These are phyloP conservation scores for Alternaria sp. DNA, from an alignment of 2,329 filamentous ascomycete species.

Conservation along the genomic window DNA sequence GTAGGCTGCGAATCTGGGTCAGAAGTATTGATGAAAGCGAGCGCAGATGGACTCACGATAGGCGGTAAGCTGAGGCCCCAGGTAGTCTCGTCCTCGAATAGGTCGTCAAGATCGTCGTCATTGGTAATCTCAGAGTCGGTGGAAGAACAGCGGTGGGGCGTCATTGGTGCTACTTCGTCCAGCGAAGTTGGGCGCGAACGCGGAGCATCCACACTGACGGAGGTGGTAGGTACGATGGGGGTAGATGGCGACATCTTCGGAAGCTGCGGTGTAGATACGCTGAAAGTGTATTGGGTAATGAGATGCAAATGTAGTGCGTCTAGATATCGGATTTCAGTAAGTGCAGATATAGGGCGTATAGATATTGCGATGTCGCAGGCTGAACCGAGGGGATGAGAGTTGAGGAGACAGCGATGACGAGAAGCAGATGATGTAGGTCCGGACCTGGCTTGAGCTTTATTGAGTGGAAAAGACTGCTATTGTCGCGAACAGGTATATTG, in stretches of 20 bases:
- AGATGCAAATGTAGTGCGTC: not conserved
- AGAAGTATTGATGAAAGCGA: rapidly evolving
- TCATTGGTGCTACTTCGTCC: not conserved
- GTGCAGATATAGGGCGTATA: not conserved
- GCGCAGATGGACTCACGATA: not conserved
- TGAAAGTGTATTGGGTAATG: not conserved
- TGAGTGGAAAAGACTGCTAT: not conserved
- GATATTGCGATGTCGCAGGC: not conserved
- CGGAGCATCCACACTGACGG: not conserved
- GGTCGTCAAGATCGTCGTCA: not conserved
- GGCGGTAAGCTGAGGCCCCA: not conserved
- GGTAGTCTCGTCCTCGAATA: not conserved
- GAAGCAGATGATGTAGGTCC: not conserved
- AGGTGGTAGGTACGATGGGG: not conserved
- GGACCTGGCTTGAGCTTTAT: not conserved
- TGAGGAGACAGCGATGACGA: not conserved
- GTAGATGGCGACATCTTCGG: rapidly evolving
- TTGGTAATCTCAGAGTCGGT: not conserved
- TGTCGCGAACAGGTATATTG: not conserved
- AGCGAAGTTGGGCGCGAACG: not conserved
- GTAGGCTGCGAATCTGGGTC: not conserved
- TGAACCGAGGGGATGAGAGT: not conserved
- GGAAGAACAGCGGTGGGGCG: not conserved
- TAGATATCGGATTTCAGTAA: no score
- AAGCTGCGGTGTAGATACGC: not conserved